These are phyloP conservation scores for Halteria grandinella DNA, from an alignment of 73 alveolate genomes.

Conservation along the genomic window DNA sequence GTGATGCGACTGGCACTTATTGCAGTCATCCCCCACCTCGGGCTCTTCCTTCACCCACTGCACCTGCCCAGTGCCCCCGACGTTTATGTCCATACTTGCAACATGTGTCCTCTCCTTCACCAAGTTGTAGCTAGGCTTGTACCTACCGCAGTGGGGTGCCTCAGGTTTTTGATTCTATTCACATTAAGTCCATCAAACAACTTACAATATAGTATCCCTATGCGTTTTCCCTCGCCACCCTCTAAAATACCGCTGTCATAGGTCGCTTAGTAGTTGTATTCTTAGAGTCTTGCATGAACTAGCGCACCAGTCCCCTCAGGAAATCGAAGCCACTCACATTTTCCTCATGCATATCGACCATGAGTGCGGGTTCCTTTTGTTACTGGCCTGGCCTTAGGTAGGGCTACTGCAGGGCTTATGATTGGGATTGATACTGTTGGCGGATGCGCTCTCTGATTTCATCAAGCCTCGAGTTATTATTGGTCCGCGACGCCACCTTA, in stretches of 20 bases:
- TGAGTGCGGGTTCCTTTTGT: too few species aligned
- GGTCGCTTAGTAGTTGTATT: constrained; percentile 24
- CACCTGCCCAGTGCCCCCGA: too few species aligned
- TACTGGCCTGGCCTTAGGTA: too few species aligned
- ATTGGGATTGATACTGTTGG: neutral
- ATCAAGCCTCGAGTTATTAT: constrained; percentile 3
- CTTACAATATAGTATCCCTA: neutral
- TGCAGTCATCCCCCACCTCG: too few species aligned
- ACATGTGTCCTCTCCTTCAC: constrained; percentile 25
- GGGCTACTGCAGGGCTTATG: too few species aligned
- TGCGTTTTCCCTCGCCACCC: constrained; percentile 20
- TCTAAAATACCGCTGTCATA: constrained; percentile 15
- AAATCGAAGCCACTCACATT: constrained; percentile 37
- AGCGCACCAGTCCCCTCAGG: too few species aligned
- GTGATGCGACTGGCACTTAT: too few species aligned
- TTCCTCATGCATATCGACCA: too few species aligned
- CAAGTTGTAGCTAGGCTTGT: constrained; percentile 24
- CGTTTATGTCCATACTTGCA: too few species aligned
- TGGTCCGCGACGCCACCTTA: neutral
- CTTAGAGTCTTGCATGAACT: neutral
- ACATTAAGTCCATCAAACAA: neutral
- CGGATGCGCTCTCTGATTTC: constrained; percentile 28
- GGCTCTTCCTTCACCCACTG: too few species aligned
- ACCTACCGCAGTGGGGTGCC: constrained; percentile 52
- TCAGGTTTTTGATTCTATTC: constrained; percentile 4